These are phyloP conservation scores for Neurospora intermedia DNA, from an alignment of 495 filamentous ascomycete genomes.

Conservation along the genomic window DNA sequence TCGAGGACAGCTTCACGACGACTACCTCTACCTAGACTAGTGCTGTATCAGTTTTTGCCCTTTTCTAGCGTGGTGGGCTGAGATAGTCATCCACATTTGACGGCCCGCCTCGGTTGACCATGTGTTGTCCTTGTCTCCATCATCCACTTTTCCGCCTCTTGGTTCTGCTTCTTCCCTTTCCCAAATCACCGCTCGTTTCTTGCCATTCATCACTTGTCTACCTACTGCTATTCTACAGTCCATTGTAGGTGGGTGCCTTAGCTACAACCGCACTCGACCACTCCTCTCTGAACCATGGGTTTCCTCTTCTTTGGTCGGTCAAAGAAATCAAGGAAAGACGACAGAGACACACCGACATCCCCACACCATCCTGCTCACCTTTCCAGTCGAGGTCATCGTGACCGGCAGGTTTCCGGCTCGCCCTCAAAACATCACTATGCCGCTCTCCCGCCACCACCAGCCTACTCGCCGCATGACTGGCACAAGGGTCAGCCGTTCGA, in stretches of 20 bases:
- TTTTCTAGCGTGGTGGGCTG: neutral
- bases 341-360: slow-evolving; percentile 4
- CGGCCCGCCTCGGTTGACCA: neutral
- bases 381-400: neutral
- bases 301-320: slow-evolving; percentile 38
- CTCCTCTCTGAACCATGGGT: slow-evolving; percentile 25
- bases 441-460: slow-evolving; percentile 8
- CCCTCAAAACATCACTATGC: slow-evolving; percentile 4
- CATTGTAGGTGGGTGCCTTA: neutral
- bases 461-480: slow-evolving; percentile 13
- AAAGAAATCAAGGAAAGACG: slow-evolving; percentile 24
- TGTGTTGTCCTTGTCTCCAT: neutral
- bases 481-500: slow-evolving; percentile 17
- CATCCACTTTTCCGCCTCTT: neutral
- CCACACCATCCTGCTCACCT: slow-evolving; percentile 7
- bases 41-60: neutral
- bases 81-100: neutral
- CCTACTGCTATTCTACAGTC: neutral
- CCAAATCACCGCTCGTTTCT: neutral
- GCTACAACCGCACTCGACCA: neutral
- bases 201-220: neutral
- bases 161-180: neutral
- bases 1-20: neutral
- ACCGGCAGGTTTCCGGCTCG: neutral
- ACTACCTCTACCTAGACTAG: neutral